Conservation (phyloP, 345 rosid genomes). For the Diplotaxis tenuifolia region DNA sequence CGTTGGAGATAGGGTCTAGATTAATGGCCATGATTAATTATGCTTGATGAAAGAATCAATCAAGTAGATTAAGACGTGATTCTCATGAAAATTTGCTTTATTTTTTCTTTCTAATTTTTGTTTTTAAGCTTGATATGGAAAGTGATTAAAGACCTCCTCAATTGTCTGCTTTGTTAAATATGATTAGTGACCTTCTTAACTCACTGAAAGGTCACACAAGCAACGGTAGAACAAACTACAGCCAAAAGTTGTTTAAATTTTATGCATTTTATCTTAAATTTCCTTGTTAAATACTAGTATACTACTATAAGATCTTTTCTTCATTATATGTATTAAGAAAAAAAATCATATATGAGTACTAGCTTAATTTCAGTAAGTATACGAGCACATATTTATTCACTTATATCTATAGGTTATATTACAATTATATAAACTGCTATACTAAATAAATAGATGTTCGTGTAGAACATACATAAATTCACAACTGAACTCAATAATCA, state of each 20-base stretch:
- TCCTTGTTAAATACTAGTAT: conserved; percentile 23
- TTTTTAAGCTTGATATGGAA: conserved; percentile 32
- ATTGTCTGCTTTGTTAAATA: conserved; percentile 38
- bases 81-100: conserved; percentile 35
- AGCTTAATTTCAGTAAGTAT: background rate
- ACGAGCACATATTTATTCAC: background rate
- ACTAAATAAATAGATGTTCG: background rate
- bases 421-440: background rate
- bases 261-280: conserved; percentile 11
- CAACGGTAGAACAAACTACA: conserved; percentile 2
- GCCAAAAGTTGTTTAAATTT: conserved; percentile 14
- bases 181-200: conserved; percentile 30
- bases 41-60: conserved; percentile 33
- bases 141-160: conserved; percentile 35
- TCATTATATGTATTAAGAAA: too few relatives aligned
- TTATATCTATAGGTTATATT: background rate
- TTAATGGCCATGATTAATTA: conserved; percentile 33
- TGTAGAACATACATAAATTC: background rate
- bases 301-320: background rate
- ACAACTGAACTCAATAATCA: background rate
- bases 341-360: too few relatives aligned
- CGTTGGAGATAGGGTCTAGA: conserved; percentile 16
- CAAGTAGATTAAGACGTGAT: conserved; percentile 32
- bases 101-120: conserved; percentile 31
- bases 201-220: conserved; percentile 32